A percentile compares a stretch with the other conserved stretches of the same genome.
Evolutionary conservation across 176 grass and related monocot genomes (phyloP).

Genomic region (Hordeum marinum): DNA sequence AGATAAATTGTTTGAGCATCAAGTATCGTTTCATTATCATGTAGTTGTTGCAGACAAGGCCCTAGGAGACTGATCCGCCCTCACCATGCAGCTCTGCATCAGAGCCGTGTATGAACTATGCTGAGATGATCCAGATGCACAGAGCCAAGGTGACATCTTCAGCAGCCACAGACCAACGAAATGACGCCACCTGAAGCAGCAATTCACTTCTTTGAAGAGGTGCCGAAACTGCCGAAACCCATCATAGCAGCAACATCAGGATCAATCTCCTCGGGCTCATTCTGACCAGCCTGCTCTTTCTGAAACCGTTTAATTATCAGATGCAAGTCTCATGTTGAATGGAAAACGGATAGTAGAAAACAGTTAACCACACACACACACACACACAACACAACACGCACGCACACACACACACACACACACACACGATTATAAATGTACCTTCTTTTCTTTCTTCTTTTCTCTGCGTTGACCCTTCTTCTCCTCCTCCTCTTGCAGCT

Average conservation of each 20-base stretch:
- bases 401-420: no score
- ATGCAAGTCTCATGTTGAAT: neutral
- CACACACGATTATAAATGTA: conserved; percentile 19
- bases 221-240: conserved; percentile 76
- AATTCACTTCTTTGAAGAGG: conserved; percentile 59
- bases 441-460: conserved; percentile 97
- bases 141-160: neutral
- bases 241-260: conserved; percentile 87
- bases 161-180: neutral
- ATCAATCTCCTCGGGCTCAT: conserved; percentile 73
- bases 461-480: conserved; percentile 67
- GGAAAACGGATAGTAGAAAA: neutral
- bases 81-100: neutral
- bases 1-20: neutral
- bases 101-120: neutral
- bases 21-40: neutral
- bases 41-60: neutral
- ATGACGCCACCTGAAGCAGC: neutral
- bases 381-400: no score
- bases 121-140: neutral
- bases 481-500: conserved; percentile 94
- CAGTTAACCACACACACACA: neutral
- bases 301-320: conserved; percentile 17
- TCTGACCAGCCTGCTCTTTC: conserved; percentile 65
- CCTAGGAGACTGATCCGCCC: neutral